phyloP scores from a whole-genome alignment of 2,329 filamentous ascomycete genomes.

The Fusarium hainanense region DNA sequence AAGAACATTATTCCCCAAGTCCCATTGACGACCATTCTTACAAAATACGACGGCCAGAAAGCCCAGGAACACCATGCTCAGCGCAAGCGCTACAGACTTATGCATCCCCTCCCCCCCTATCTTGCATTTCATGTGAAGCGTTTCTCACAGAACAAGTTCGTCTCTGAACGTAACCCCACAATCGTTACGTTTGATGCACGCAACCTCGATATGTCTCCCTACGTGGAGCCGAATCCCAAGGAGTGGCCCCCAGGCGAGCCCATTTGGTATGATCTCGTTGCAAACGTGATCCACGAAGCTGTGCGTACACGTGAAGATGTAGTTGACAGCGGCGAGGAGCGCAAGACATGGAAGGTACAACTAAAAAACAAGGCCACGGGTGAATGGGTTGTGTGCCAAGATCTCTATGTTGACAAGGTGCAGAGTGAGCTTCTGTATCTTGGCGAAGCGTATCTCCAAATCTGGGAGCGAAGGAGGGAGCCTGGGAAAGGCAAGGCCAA shows the following conservation, averaged over 20 bases:
- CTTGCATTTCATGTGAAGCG: conserved; percentile 96
- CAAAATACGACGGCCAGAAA: conserved; percentile 90
- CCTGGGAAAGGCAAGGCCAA: conserved; percentile 52
- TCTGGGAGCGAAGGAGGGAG: conserved; percentile 87
- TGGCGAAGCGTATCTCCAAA: conserved; percentile 93
- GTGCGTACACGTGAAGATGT: conserved; percentile 83
- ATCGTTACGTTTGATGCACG: conserved; percentile 95
- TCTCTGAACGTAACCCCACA: conserved; percentile 94
- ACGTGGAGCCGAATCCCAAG: conserved; percentile 86
- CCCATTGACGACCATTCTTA: conserved; percentile 82
- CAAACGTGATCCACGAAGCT: conserved; percentile 91
- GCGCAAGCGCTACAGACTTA: conserved; percentile 86
- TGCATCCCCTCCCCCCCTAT: conserved; percentile 91
- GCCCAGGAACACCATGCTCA: conserved; percentile 91
- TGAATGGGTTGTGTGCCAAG: conserved; percentile 94
- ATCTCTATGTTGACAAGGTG: conserved; percentile 90
- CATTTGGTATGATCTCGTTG: conserved; percentile 93
- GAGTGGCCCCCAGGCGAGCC: conserved; percentile 80
- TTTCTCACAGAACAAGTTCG: conserved; percentile 96
- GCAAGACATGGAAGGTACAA: conserved; percentile 94
- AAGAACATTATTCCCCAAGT: conserved; percentile 97
- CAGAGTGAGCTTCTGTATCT: conserved; percentile 91
- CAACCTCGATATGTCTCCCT: conserved; percentile 85
- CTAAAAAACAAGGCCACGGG: conserved; percentile 81
- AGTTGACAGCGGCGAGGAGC: conserved; percentile 87